phyloP scores from a whole-genome alignment of 805 yeast genomes.

The Saturnispora silvae region DNA sequence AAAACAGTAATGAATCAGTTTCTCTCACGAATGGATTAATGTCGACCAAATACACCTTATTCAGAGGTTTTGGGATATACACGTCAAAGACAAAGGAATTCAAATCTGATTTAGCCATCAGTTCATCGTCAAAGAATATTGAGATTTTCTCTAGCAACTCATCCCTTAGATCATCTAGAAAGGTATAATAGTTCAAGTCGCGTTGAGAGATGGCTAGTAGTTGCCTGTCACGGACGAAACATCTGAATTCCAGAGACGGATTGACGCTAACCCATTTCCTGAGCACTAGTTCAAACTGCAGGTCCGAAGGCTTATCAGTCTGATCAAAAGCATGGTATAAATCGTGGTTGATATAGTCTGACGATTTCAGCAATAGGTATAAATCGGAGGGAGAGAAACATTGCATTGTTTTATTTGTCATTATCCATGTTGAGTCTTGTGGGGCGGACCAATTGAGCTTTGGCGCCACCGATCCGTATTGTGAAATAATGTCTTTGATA shows the following conservation, averaged over 20 bases:
- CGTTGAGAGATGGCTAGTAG: slow-evolving; percentile 75
- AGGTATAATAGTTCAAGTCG: slow-evolving; percentile 75
- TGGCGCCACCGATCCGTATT: slow-evolving; percentile 61
- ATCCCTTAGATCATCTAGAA: slow-evolving; percentile 41
- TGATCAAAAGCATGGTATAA: slow-evolving; percentile 56
- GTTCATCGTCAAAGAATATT: slow-evolving; percentile 40
- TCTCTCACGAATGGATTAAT: slow-evolving; percentile 75
- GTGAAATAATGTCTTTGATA: slow-evolving; percentile 35
- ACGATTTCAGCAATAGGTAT: slow-evolving; percentile 71
- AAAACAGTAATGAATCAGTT: slow-evolving; percentile 68
- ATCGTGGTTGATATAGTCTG: slow-evolving; percentile 83
- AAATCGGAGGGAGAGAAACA: slow-evolving; percentile 67
- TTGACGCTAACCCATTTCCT: slow-evolving; percentile 76
- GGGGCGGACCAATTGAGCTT: slow-evolving; percentile 98
- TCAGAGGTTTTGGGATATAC: slow-evolving; percentile 68
- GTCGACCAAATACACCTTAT: slow-evolving; percentile 62
- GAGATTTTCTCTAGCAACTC: slow-evolving; percentile 39
- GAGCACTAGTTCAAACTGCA: slow-evolving; percentile 50
- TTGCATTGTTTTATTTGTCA: slow-evolving; percentile 63
- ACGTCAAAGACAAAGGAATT: slow-evolving; percentile 63
- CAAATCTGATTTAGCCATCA: slow-evolving; percentile 42
- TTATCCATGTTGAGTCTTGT: slow-evolving; percentile 87
- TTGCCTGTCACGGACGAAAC: slow-evolving; percentile 57
- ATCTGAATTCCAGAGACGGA: slow-evolving; percentile 87
- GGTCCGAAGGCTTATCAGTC: slow-evolving; percentile 25